These are phyloP conservation scores for Schizothecium vesticola DNA, from an alignment of 495 filamentous ascomycete genomes.

Conservation along the genomic window DNA sequence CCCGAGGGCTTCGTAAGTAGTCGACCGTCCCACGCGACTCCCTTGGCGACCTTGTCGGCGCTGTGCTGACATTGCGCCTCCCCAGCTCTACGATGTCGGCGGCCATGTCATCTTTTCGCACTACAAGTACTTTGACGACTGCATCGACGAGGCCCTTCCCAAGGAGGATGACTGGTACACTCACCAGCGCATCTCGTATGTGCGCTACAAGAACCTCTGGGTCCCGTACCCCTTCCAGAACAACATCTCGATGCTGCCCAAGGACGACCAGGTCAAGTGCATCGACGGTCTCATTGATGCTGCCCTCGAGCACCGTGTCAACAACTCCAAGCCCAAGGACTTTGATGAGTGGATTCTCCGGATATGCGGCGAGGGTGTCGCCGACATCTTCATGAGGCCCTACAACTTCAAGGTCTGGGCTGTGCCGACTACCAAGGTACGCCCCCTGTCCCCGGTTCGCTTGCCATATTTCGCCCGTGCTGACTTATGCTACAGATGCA, in stretches of 20 bases:
- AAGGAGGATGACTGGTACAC: constrained; percentile 93
- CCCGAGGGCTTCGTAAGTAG: constrained; percentile 95
- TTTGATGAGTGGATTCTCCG: constrained; percentile 99
- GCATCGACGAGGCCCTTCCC: constrained; percentile 91
- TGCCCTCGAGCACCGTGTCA: constrained; percentile 74
- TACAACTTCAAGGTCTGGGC: constrained; percentile 99
- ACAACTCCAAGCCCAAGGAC: constrained; percentile 85
- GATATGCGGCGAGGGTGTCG: constrained; percentile 84
- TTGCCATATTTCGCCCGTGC: constrained; percentile 1
- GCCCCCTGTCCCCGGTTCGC: background rate
- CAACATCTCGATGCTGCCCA: constrained; percentile 98
- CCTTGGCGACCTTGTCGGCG: background rate
- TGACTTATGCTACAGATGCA: constrained; percentile 69
- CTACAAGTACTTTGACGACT: constrained; percentile 99
- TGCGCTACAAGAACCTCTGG: constrained; percentile 93
- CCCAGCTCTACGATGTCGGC: constrained; percentile 94
- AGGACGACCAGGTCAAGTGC: constrained; percentile 93
- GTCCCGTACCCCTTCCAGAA: constrained; percentile 99
- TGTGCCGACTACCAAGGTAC: constrained; percentile 93
- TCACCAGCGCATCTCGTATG: constrained; percentile 97
- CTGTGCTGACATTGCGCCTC: background rate
- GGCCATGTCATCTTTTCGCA: constrained; percentile 99
- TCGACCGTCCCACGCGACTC: background rate
- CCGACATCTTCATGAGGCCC: constrained; percentile 96
- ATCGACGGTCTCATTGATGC: constrained; percentile 98